phyloP scores from a whole-genome alignment of 352 stramenopile species.

The Phytophthora citrophthora region DNA sequence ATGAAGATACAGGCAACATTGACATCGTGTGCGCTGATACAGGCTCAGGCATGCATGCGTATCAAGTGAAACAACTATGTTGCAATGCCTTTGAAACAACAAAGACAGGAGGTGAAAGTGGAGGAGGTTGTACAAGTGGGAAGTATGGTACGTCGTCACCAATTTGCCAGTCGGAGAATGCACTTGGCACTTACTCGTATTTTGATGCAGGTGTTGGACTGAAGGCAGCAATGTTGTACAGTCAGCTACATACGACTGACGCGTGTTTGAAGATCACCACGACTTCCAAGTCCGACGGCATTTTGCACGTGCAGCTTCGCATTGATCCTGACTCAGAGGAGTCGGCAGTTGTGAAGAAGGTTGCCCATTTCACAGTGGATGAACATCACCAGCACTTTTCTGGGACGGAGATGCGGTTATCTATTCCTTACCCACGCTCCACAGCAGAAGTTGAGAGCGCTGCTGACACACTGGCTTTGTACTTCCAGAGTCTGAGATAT shows the following conservation, averaged over 20 bases:
- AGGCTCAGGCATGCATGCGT: slow-evolving; percentile 67
- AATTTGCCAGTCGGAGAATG: not conserved
- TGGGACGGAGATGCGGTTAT: slow-evolving; percentile 79
- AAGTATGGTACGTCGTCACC: slow-evolving; percentile 60
- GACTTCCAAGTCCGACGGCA: slow-evolving; percentile 61
- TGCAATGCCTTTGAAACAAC: slow-evolving; percentile 78
- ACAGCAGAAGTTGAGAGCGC: slow-evolving; percentile 48
- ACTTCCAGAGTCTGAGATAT: slow-evolving; percentile 78
- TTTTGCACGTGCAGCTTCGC: slow-evolving; percentile 72
- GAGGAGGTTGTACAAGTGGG: slow-evolving; percentile 39
- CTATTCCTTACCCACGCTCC: slow-evolving; percentile 51
- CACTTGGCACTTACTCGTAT: no score
- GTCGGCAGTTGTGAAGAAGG: slow-evolving; percentile 61
- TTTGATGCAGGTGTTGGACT: slow-evolving; percentile 60
- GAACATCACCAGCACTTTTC: slow-evolving; percentile 75
- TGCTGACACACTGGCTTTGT: slow-evolving; percentile 57
- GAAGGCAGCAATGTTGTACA: slow-evolving; percentile 81
- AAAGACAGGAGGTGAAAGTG: slow-evolving; percentile 26
- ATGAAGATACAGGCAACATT: slow-evolving; percentile 35
- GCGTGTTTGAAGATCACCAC: slow-evolving; percentile 69
- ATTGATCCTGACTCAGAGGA: slow-evolving; percentile 71
- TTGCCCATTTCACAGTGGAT: slow-evolving; percentile 63
- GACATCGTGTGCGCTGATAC: slow-evolving; percentile 84
- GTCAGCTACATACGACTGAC: slow-evolving; percentile 48
- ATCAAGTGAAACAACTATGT: slow-evolving; percentile 71